phyloP scores from a whole-genome alignment of 2,329 filamentous ascomycete species.

The Xylaria digitata region DNA sequence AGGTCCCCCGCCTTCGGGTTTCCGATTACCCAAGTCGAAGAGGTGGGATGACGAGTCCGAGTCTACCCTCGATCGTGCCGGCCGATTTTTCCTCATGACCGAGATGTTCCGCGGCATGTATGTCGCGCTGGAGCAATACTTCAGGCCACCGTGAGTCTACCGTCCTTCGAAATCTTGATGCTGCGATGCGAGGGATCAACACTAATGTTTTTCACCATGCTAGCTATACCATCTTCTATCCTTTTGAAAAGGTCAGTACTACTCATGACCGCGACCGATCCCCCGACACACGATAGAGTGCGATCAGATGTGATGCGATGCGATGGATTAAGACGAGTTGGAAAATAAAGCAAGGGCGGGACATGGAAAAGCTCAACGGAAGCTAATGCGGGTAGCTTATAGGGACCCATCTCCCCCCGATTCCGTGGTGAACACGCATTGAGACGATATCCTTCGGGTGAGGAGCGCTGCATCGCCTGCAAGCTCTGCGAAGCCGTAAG shows the following conservation, averaged over 20 bases:
- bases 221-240: slow-evolving; percentile 98
- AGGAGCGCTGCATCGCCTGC: slow-evolving; percentile 99
- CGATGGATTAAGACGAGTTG: neutral
- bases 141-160: slow-evolving; percentile 86
- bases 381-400: slow-evolving; percentile 40
- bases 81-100: slow-evolving; percentile 93
- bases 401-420: slow-evolving; percentile 94
- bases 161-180: neutral
- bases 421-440: slow-evolving; percentile 99
- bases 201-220: slow-evolving; percentile 34
- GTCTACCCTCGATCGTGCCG: slow-evolving; percentile 81
- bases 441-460: slow-evolving; percentile 93
- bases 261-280: neutral
- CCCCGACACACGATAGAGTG: neutral
- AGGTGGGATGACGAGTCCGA: slow-evolving; percentile 86
- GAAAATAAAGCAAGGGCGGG: slow-evolving; percentile 3
- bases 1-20: slow-evolving; percentile 82
- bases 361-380: slow-evolving; percentile 31
- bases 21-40: slow-evolving; percentile 78
- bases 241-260: slow-evolving; percentile 84
- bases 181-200: neutral
- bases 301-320: neutral
- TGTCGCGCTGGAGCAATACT: slow-evolving; percentile 96
- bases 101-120: slow-evolving; percentile 99
- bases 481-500: slow-evolving; percentile 93